These are phyloP conservation scores for Capsicum pubescens DNA, from an alignment of 257 asterid species.

Conservation along the genomic window DNA sequence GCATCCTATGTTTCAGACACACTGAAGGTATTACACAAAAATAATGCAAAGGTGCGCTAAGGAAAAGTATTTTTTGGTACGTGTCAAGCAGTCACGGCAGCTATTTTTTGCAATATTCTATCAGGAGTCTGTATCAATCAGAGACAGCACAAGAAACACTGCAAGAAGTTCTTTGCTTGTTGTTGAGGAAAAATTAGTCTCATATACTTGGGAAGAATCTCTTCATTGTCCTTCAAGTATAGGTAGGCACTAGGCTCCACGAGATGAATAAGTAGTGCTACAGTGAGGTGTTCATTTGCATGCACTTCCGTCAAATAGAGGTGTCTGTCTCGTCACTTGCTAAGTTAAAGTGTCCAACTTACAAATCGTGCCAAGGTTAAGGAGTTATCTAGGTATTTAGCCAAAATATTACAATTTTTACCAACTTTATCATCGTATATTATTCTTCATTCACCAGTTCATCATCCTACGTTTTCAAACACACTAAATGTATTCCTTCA, in stretches of 20 bases:
- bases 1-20: not conserved
- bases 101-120: not conserved
- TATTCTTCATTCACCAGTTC: not conserved
- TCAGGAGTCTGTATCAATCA: not conserved
- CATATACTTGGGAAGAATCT: not conserved
- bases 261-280: not conserved
- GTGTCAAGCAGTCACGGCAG: not conserved
- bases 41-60: not conserved
- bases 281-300: not conserved
- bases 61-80: not conserved
- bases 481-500: not conserved
- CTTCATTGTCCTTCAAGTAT: slow-evolving; percentile 8
- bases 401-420: not conserved
- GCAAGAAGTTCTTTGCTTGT: not conserved
- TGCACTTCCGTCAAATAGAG: not conserved
- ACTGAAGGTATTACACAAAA: not conserved
- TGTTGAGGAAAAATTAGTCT: not conserved
- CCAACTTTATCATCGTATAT: not conserved
- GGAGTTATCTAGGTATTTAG: not conserved
- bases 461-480: slow-evolving; percentile 5
- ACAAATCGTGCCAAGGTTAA: not conserved
- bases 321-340: not conserved
- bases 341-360: not conserved
- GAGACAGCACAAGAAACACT: not conserved
- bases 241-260: not conserved